These are phyloP conservation scores for Aschersonia sp. DNA, from an alignment of 2,329 filamentous ascomycete genomes.

Conservation along the genomic window DNA sequence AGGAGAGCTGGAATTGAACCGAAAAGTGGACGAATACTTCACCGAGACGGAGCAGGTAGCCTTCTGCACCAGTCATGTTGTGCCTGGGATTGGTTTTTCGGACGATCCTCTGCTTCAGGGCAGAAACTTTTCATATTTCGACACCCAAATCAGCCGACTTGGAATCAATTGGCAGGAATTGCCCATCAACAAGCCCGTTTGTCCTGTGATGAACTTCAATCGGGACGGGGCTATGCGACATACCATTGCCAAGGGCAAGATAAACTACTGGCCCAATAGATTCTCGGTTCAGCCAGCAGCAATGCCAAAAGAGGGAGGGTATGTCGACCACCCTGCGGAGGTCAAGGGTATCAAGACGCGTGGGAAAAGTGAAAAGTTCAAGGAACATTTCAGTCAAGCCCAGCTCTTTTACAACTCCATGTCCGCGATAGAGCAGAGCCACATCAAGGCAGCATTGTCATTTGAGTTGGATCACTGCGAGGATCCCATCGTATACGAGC, in stretches of 20 bases:
- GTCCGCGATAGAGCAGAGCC: conserved; percentile 52
- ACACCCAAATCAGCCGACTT: conserved; percentile 40
- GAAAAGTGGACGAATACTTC: conserved; percentile 71
- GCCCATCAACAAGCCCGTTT: conserved; percentile 63
- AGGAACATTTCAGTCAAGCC: conserved; percentile 63
- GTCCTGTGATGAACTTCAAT: conserved; percentile 63
- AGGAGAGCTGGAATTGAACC: conserved; percentile 66
- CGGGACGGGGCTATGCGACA: conserved; percentile 33
- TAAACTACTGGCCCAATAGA: conserved; percentile 5
- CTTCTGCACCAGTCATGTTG: conserved; percentile 68
- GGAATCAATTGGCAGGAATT: conserved; percentile 66
- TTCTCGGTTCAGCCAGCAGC: conserved; percentile 53
- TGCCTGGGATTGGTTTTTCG: conserved; percentile 65
- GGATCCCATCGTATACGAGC: conserved; percentile 60
- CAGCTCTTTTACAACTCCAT: conserved; percentile 76
- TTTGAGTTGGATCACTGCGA: conserved; percentile 76
- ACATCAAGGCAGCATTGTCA: conserved; percentile 55
- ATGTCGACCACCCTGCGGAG: conserved; percentile 49
- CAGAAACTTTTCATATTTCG: conserved; percentile 54
- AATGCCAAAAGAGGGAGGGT: conserved; percentile 46
- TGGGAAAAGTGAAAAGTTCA: conserved; percentile 58
- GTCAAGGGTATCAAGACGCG: conserved; percentile 57
- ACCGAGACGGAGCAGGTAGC: conserved; percentile 70
- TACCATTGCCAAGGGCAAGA: conserved; percentile 4
- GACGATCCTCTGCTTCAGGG: conserved; percentile 64